These are phyloP conservation scores for Colletotrichum liaoningense DNA, from an alignment of 2,329 filamentous ascomycete species.

Conservation along the genomic window DNA sequence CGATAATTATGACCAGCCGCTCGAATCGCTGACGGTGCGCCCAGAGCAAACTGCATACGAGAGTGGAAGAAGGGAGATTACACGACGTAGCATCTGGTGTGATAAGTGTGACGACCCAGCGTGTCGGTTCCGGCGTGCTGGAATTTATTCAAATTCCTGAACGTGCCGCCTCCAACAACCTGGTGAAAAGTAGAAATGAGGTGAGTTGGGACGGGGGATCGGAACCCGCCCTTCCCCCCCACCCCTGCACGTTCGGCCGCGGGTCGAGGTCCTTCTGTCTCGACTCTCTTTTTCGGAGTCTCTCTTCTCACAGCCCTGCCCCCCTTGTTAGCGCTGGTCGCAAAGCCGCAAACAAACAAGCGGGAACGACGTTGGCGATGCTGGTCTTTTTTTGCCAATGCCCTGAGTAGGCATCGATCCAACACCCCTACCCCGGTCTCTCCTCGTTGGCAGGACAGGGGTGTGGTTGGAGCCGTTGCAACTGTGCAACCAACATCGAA, in stretches of 20 bases:
- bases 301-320: background rate
- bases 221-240: background rate
- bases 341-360: slow-evolving; percentile 3
- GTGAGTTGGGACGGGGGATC: background rate
- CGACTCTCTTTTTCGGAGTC: background rate
- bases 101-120: slow-evolving; percentile 19
- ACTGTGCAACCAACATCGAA: background rate
- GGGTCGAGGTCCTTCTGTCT: background rate
- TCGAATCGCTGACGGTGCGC: background rate
- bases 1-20: background rate
- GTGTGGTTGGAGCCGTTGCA: background rate
- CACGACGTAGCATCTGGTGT: background rate
- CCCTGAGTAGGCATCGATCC: background rate
- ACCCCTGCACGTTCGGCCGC: background rate
- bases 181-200: background rate
- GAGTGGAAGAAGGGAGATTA: slow-evolving; percentile 13
- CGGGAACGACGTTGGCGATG: background rate
- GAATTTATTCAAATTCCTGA: background rate
- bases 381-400: background rate
- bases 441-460: background rate
- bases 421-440: background rate
- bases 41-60: slow-evolving; percentile 14
- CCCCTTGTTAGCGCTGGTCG: background rate
- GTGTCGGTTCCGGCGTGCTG: background rate
- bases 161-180: background rate